Evolutionary conservation across 164 flowering plant genomes (phyloP).

Genomic region (Annona cherimola): DNA sequence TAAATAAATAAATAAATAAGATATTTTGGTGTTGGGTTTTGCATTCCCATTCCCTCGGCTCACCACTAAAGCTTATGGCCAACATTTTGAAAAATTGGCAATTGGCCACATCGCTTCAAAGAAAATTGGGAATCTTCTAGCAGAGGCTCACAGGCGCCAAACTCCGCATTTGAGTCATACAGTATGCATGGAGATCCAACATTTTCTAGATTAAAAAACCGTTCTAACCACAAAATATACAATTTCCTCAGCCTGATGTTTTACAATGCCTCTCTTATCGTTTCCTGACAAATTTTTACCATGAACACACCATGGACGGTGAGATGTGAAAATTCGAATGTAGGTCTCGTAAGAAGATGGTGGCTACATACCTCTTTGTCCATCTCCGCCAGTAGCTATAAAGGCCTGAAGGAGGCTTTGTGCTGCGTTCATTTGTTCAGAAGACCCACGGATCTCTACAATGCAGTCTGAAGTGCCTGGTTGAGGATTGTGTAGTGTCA

Average conservation of each 20-base stretch:
- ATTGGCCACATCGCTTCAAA: too few relatives aligned
- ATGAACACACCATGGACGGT: neutral
- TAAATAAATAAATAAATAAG: too few relatives aligned
- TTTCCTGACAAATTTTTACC: neutral
- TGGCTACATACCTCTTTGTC: slow-evolving; percentile 8
- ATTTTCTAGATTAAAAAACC: neutral
- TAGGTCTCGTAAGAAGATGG: neutral
- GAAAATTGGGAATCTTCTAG: too few relatives aligned
- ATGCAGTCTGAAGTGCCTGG: slow-evolving; percentile 32
- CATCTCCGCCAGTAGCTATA: slow-evolving; percentile 23
- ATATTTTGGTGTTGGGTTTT: too few relatives aligned
- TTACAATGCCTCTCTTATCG: neutral
- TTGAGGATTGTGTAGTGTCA: slow-evolving; percentile 34
- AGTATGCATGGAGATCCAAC: neutral
- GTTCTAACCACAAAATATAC: neutral
- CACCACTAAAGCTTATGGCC: too few relatives aligned
- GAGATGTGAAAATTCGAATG: neutral
- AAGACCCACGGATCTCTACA: slow-evolving; percentile 37
- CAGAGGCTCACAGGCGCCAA: too few relatives aligned
- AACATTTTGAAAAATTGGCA: too few relatives aligned
- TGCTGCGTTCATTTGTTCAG: slow-evolving; percentile 36
- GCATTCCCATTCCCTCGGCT: too few relatives aligned
- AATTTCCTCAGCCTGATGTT: neutral
- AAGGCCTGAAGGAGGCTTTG: slow-evolving; percentile 31
- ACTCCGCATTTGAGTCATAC: too few relatives aligned